Conservation (phyloP, 2,329 filamentous ascomycete genomes). For the Colletotrichum sp. region DNA sequence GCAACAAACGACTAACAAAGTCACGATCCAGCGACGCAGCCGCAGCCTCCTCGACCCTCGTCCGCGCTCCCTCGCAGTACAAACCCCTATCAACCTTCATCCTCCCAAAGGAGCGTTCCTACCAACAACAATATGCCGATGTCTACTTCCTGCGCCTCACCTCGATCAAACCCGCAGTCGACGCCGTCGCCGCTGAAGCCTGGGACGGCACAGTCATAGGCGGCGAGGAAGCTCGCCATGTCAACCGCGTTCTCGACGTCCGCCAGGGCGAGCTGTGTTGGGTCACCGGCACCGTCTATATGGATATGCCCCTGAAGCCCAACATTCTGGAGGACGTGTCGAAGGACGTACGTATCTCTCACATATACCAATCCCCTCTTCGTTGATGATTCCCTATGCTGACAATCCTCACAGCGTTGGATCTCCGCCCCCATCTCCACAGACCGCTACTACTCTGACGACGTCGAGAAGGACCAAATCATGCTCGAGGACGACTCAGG, state of each 20-base stretch:
- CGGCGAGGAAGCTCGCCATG: slow-evolving; percentile 75
- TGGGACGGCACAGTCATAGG: slow-evolving; percentile 83
- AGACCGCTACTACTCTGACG: slow-evolving; percentile 75
- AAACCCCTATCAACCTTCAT: slow-evolving; percentile 77
- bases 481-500: slow-evolving; percentile 98
- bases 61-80: slow-evolving; percentile 67
- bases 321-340: slow-evolving; percentile 95
- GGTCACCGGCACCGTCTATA: slow-evolving; percentile 93
- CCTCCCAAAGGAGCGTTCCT: slow-evolving; percentile 75
- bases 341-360: slow-evolving; percentile 72
- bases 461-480: slow-evolving; percentile 63
- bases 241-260: slow-evolving; percentile 92
- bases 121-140: slow-evolving; percentile 95
- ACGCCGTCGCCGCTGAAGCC: slow-evolving; percentile 72
- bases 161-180: slow-evolving; percentile 84
- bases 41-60: slow-evolving; percentile 31
- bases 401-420: slow-evolving; percentile 70
- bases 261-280: slow-evolving; percentile 95
- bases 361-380: not conserved
- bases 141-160: slow-evolving; percentile 95
- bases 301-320: slow-evolving; percentile 96
- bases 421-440: slow-evolving; percentile 81
- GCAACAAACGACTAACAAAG: not conserved
- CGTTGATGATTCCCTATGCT: not conserved
- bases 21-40: not conserved